Base-by-base conservation (phyloP, 2,329 filamentous ascomycete genomes). In the Chalara sp. region DNA sequence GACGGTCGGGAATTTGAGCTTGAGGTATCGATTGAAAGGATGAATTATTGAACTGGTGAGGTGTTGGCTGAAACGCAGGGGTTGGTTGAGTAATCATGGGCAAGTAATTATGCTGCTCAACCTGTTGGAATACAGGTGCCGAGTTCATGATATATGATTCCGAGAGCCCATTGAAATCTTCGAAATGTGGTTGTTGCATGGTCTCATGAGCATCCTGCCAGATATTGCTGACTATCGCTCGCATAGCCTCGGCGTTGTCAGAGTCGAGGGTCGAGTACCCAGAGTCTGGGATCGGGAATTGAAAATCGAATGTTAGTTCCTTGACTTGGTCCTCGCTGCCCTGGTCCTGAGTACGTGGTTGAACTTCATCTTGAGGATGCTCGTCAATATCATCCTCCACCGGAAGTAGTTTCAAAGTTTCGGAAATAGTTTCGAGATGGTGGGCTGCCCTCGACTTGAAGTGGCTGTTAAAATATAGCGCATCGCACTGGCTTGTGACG, bases 391-490 rank as follows among this genome's bases (percentile, higher is more conserved):
- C 55, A 1, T 40, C 43, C 7, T 58, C 58, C 44, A 59, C 60
- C 3, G 57, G 58, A 8, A 63, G 45, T 8, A 57, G 51, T 11
- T 48, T 46, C 40, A 58, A 61, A 35, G 61, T 50, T 2, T 49
- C 28, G 31, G 53, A 43, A 13, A 62, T 59, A 29, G 57, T 55
- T 37, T 49, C 21, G 21, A 62, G 54, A 12, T 60, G 54, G 11
- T 55, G 50, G 10, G 32, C 31, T 5, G 54, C 54, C 49, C 58
- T 44, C 8, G 49, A 44, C 40, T 47, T 51, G 0, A 39, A 31
- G 13, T 35, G 12, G 41, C 29, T 13, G 46, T 51, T 48, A 1
- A n/a, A 39, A 44, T 60, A 61, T 21, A 62, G 49, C 5, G 12
- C 29, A 29, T 58, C 49, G 44, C 60, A 62, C 10, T 56, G 48